phyloP scores from a whole-genome alignment of 192 early-diverging fungal species.

The Umbelopsis vinacea region DNA sequence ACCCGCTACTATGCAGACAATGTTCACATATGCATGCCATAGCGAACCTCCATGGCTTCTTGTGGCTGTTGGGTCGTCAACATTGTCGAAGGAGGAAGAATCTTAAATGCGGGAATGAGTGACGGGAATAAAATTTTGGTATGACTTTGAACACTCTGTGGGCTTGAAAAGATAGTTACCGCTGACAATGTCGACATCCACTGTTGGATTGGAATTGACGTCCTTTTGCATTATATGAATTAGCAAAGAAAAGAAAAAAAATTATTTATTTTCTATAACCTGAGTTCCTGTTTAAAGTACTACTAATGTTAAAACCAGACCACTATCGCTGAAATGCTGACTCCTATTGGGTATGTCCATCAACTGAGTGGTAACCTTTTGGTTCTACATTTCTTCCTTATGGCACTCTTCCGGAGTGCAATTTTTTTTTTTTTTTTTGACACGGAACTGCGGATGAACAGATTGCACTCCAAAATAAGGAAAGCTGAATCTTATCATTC shows the following conservation, averaged over 20 bases:
- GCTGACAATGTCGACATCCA: not conserved
- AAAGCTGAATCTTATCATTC: too few relatives aligned
- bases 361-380: too few relatives aligned
- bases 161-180: not conserved
- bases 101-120: not conserved
- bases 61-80: not conserved
- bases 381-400: not conserved
- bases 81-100: conserved; percentile 8
- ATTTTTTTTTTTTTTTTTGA: too few relatives aligned
- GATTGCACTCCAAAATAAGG: too few relatives aligned
- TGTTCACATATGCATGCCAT: conserved; percentile 6
- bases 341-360: too few relatives aligned
- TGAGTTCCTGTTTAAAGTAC: not conserved
- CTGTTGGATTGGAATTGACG: not conserved
- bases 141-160: not conserved
- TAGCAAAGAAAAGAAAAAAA: not conserved
- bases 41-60: not conserved
- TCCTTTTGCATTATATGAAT: not conserved
- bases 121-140: not conserved
- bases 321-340: too few relatives aligned
- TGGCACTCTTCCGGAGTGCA: not conserved
- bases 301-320: not conserved
- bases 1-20: conserved; percentile 19
- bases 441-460: too few relatives aligned
- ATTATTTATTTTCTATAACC: too few relatives aligned